A percentile compares a stretch with the other conserved stretches of the same genome.
Conservation (phyloP, 345 rosid species). For the Lumnitzera littorea region DNA sequence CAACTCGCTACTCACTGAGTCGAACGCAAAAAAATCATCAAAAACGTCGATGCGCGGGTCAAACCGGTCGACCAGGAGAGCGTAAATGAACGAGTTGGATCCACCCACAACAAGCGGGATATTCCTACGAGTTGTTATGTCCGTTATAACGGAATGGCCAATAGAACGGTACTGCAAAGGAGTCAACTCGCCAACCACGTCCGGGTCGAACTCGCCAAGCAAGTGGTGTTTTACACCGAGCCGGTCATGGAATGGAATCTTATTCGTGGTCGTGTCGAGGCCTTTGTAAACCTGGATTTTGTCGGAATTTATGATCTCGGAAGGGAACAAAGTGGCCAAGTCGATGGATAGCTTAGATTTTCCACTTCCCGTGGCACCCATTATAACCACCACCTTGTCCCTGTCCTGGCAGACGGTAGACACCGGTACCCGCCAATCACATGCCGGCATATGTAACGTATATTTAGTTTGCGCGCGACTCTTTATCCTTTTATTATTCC, state of each 20-base stretch:
- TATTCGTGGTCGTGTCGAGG: slow-evolving; percentile 82
- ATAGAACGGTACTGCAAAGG: slow-evolving; percentile 45
- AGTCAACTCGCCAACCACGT: slow-evolving; percentile 36
- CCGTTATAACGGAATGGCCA: slow-evolving; percentile 33
- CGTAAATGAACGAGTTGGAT: slow-evolving; percentile 78
- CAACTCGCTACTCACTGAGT: slow-evolving; percentile 26
- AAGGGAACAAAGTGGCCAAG: slow-evolving; percentile 40
- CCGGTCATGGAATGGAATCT: slow-evolving; percentile 49
- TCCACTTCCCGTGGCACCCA: slow-evolving; percentile 93
- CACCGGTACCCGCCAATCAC: too few relatives aligned
- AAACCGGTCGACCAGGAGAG: slow-evolving; percentile 50
- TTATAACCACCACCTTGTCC: slow-evolving; percentile 60
- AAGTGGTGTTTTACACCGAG: slow-evolving; percentile 69
- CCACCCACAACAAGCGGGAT: slow-evolving; percentile 83
- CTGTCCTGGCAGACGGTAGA: too few relatives aligned
- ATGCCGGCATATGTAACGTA: too few relatives aligned
- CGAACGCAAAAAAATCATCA: slow-evolving; percentile 5
- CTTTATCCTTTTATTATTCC: too few relatives aligned
- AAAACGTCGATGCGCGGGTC: slow-evolving; percentile 48
- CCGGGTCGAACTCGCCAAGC: slow-evolving; percentile 44
- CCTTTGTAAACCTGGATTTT: slow-evolving; percentile 81
- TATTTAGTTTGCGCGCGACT: too few relatives aligned
- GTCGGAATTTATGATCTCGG: slow-evolving; percentile 80
- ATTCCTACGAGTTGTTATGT: slow-evolving; percentile 29
- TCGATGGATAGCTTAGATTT: slow-evolving; percentile 78